Percentiles rank a stretch among this genome's conserved stretches.
Evolutionary conservation across 1,284 basidiomycete species (phyloP).

Genomic region (Spongispora temasekensis): DNA sequence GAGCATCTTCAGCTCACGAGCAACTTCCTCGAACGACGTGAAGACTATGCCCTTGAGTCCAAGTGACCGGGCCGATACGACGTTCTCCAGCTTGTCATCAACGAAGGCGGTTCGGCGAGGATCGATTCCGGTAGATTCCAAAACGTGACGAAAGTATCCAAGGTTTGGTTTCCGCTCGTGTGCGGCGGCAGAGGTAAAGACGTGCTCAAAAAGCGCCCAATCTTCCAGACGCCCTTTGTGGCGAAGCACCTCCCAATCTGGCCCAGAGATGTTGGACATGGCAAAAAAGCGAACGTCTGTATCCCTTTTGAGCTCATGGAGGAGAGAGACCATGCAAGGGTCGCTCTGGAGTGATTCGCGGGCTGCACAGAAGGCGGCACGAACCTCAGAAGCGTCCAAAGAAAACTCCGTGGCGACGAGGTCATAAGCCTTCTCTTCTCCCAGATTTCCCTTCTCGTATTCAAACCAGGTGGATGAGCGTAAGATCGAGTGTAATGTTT

Average conservation of each 20-base stretch:
- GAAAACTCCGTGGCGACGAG: conserved; percentile 17
- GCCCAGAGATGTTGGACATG: conserved; percentile 27
- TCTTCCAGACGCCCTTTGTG: conserved; percentile 11
- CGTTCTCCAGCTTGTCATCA: conserved; percentile 23
- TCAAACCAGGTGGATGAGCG: conserved; percentile 24
- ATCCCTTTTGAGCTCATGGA: conserved; percentile 14
- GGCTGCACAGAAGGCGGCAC: conserved; percentile 7
- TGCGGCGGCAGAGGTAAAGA: conserved; percentile 22
- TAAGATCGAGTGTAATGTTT: conserved; percentile 15
- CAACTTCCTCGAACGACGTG: conserved; percentile 16
- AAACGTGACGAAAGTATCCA: conserved; percentile 19
- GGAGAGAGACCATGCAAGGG: conserved; percentile 15
- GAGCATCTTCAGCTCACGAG: conserved; percentile 14
- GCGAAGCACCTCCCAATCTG: conserved; percentile 22
- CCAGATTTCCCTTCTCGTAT: conserved; percentile 25
- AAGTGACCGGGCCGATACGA: conserved; percentile 19
- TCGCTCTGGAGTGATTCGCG: conserved; percentile 14
- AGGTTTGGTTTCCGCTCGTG: conserved; percentile 25
- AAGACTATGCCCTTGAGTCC: conserved; percentile 23
- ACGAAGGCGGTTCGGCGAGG: conserved; percentile 23
- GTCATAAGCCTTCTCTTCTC: conserved; percentile 13
- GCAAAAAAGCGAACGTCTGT: conserved; percentile 16
- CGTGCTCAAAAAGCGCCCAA: conserved; percentile 24
- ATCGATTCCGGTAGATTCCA: conserved; percentile 18
- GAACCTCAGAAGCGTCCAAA: conserved; percentile 16